Base-by-base conservation (phyloP, 805 yeast genomes). In the Sugiyamaella floridensis region DNA sequence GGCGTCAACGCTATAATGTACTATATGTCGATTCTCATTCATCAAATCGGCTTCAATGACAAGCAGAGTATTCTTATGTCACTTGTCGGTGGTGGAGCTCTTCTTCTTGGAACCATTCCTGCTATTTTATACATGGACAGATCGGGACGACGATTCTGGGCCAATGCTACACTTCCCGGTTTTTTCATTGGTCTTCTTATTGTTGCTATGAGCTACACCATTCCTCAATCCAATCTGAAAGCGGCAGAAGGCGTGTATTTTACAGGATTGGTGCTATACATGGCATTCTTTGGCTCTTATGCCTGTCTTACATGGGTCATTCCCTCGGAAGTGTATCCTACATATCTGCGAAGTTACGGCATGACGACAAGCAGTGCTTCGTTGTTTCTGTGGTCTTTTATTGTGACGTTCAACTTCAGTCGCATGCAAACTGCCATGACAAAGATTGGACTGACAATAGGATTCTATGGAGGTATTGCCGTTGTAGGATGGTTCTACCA, bases 1-100 rank as follows among this genome's bases (percentile, higher is more conserved):
- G 86, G 86, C 71, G 77, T 82, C 59, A 82, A 82, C 60, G 86
- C 82, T 42, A 76, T 82, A 54, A 74, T 81, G 78, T 82, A 81
- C 70, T 79, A 82, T 66, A 75, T 81, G 79, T 76, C 84, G 46
- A 77, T 77, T 2, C 68, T 82, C 62, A 76, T 82, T 80, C 63
- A 60, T 2, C 68, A 71, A 34, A 79, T 82, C 61, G 85, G 85
- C 7, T 82, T 82, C 67, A 55, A 64, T 53, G 66, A 67, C 18
- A 77, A 77, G 61, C 66, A 75, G 49, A 69, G 83, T 20, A 84
- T 81, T 8, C 78, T 80, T 60, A 81, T 82, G 86, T 81, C 86
- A 8, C 73, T 81, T 62, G 86, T 82, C 19, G 85, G 85, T 49
- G 86, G 86, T 60, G 86, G 83, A 40, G 71, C 85, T 1, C 67